Conservation (phyloP, 108 stramenopile species). For the Fistulifera pelliculosa region DNA sequence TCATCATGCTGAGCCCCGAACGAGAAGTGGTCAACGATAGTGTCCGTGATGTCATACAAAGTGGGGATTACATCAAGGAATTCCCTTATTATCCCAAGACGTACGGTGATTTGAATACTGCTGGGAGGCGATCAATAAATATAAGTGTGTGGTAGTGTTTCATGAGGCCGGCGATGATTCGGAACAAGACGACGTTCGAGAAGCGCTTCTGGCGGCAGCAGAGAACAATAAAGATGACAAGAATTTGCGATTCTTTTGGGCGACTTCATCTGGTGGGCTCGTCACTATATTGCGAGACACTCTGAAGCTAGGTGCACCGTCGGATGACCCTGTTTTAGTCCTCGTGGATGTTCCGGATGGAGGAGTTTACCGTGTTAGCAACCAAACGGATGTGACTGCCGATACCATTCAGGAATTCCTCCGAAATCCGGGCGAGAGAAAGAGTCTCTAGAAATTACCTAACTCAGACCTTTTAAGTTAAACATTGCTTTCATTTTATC, state of each 20-base stretch:
- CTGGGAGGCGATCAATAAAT: slow-evolving; percentile 49
- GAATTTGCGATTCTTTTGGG: slow-evolving; percentile 45
- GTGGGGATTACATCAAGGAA: slow-evolving; percentile 38
- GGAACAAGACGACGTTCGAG: slow-evolving; percentile 45
- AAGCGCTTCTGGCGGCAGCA: slow-evolving; percentile 33
- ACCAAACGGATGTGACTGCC: slow-evolving; percentile 25
- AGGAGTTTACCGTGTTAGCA: slow-evolving; percentile 42
- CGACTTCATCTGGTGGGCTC: slow-evolving; percentile 16
- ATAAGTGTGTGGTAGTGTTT: slow-evolving; percentile 47
- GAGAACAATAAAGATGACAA: slow-evolving; percentile 31
- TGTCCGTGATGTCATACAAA: slow-evolving; percentile 39
- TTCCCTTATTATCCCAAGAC: slow-evolving; percentile 65
- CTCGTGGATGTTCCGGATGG: slow-evolving; percentile 51
- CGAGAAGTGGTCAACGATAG: slow-evolving; percentile 40
- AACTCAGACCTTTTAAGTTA: too few relatives aligned
- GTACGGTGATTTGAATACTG: slow-evolving; percentile 40
- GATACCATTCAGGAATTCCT: slow-evolving; percentile 23
- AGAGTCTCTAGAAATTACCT: slow-evolving; percentile 6
- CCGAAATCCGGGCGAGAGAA: background rate
- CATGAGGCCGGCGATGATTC: slow-evolving; percentile 47
- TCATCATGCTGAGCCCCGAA: slow-evolving; percentile 48
- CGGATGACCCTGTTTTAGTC: slow-evolving; percentile 31
- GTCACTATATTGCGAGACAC: slow-evolving; percentile 32
- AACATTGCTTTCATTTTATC: too few relatives aligned
- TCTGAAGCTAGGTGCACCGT: slow-evolving; percentile 15